phyloP scores from a whole-genome alignment of 2,329 filamentous ascomycete genomes.

The Calonectria naviculata region DNA sequence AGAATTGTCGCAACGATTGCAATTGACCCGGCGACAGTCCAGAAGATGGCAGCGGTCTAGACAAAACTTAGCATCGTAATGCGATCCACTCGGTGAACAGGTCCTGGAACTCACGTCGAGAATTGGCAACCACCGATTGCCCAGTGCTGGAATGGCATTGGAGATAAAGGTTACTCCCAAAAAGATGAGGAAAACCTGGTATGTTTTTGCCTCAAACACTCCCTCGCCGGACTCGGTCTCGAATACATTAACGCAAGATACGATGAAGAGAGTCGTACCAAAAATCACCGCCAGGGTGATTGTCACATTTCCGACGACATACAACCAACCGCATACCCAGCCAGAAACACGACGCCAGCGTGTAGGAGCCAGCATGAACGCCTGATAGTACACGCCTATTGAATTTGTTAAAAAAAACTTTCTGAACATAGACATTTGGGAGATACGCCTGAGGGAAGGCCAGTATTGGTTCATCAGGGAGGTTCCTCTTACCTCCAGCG shows the following conservation, averaged over 20 bases:
- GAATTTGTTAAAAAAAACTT: background rate
- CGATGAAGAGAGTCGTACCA: slow-evolving; percentile 75
- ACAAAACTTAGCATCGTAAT: slow-evolving; percentile 32
- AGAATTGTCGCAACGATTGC: slow-evolving; percentile 72
- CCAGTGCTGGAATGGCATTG: slow-evolving; percentile 73
- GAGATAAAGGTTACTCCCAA: slow-evolving; percentile 75
- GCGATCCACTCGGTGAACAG: slow-evolving; percentile 40
- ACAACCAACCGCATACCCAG: slow-evolving; percentile 82
- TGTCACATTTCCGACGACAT: slow-evolving; percentile 82
- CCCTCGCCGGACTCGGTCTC: slow-evolving; percentile 54
- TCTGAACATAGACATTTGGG: too few relatives aligned
- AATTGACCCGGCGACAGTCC: slow-evolving; percentile 78
- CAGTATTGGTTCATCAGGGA: too few relatives aligned
- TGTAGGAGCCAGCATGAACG: slow-evolving; percentile 76
- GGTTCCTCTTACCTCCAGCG: slow-evolving; percentile 4
- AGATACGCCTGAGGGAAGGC: too few relatives aligned
- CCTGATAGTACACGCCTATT: slow-evolving; percentile 70
- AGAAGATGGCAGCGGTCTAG: slow-evolving; percentile 77
- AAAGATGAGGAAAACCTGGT: slow-evolving; percentile 79
- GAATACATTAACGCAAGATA: slow-evolving; percentile 67
- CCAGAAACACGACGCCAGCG: slow-evolving; percentile 71
- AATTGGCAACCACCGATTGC: slow-evolving; percentile 74
- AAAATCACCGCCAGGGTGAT: slow-evolving; percentile 87
- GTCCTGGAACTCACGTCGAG: slow-evolving; percentile 69
- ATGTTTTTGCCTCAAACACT: slow-evolving; percentile 61